Conservation (phyloP, 768 basidiomycete genomes). For the Vararia minispora region DNA sequence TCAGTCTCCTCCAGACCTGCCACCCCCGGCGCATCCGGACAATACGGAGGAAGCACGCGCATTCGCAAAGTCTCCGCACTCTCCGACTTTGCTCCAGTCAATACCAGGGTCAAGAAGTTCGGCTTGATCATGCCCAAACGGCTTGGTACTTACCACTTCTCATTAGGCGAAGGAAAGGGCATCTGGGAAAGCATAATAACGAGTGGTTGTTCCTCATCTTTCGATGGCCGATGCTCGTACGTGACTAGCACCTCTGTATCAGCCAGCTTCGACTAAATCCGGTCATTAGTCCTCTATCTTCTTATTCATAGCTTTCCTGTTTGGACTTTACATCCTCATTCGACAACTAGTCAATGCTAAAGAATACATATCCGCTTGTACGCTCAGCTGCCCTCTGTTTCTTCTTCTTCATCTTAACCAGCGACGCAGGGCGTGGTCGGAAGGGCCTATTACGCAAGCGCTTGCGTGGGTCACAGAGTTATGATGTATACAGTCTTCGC, state of each 20-base stretch:
- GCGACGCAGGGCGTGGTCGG: conserved; percentile 86
- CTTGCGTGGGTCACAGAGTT: conserved; percentile 63
- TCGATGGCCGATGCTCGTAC: conserved; percentile 79
- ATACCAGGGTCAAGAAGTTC: conserved; percentile 71
- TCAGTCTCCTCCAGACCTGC: conserved; percentile 18
- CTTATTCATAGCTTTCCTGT: conserved; percentile 72
- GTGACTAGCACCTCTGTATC: conserved; percentile 14
- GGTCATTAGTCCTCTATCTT: conserved; percentile 63
- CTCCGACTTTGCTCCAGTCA: conserved; percentile 85
- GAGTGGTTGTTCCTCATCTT: conserved; percentile 72
- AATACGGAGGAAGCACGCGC: conserved; percentile 27
- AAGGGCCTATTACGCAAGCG: conserved; percentile 70
- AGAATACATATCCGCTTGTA: conserved; percentile 88
- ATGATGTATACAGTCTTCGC: conserved; percentile 37
- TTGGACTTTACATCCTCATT: conserved; percentile 77
- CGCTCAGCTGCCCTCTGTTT: neutral
- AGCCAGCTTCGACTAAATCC: neutral
- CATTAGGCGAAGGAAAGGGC: conserved; percentile 26
- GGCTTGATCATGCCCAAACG: conserved; percentile 8
- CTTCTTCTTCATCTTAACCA: conserved; percentile 1
- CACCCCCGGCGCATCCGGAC: conserved; percentile 12
- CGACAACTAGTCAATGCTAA: conserved; percentile 91
- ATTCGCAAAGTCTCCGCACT: conserved; percentile 75
- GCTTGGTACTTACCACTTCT: neutral
- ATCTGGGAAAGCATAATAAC: conserved; percentile 32